Evolutionary conservation across 2,329 filamentous ascomycete species (phyloP).

Genomic region (Aspergillus sp.): DNA sequence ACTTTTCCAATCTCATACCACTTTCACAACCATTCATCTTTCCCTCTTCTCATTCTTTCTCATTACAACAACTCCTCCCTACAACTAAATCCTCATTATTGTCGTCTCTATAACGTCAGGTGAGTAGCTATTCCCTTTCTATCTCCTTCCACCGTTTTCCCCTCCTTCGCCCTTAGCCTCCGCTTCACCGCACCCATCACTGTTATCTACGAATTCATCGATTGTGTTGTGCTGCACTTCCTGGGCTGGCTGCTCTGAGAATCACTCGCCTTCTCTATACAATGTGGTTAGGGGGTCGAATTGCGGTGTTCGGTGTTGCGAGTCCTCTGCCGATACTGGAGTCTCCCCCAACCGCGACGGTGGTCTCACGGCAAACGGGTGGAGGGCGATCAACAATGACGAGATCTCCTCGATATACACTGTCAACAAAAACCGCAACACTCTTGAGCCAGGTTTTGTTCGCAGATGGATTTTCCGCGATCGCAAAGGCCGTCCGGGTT

Average conservation of each 20-base stretch:
- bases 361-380: slow-evolving; percentile 23
- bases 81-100: slow-evolving; percentile 16
- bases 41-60: slow-evolving; percentile 22
- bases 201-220: slow-evolving; percentile 2
- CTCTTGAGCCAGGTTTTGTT: neutral
- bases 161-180: slow-evolving; percentile 17
- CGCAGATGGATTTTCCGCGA: neutral
- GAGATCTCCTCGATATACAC: neutral
- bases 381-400: slow-evolving; percentile 18
- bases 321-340: slow-evolving; percentile 21
- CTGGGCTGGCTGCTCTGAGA: slow-evolving; percentile 8
- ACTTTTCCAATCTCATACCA: slow-evolving; percentile 15
- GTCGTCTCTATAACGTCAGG: slow-evolving; percentile 25
- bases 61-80: slow-evolving; percentile 16
- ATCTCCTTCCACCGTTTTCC: slow-evolving; percentile 20
- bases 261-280: neutral
- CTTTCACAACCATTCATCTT: slow-evolving; percentile 23
- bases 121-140: slow-evolving; percentile 29
- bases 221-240: neutral
- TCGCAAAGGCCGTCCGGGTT: slow-evolving; percentile 1
- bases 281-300: slow-evolving; percentile 11
- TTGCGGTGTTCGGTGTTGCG: slow-evolving; percentile 17
- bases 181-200: slow-evolving; percentile 14
- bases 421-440: slow-evolving; percentile 14
- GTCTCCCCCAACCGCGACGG: slow-evolving; percentile 21